phyloP scores from a whole-genome alignment of 148 eudicot species.

The Dysphania ambrosioides region DNA sequence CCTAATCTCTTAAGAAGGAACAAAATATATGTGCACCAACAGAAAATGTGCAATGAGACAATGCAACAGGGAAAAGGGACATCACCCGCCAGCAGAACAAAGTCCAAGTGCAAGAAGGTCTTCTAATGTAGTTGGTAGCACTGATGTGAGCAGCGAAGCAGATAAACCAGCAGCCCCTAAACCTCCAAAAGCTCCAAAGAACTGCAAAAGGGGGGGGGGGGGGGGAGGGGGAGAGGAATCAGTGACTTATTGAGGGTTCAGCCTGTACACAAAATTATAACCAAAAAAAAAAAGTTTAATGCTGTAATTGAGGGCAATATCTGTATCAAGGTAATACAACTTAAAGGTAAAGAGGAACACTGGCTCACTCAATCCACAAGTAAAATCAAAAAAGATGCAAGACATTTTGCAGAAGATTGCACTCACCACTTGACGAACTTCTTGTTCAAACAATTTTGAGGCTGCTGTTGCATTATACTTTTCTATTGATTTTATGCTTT shows the following conservation, averaged over 20 bases:
- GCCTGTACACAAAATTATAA: not conserved
- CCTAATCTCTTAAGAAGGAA: not conserved
- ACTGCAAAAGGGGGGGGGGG: slow-evolving; percentile 37
- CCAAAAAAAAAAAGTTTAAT: not conserved
- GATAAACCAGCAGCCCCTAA: slow-evolving; percentile 92
- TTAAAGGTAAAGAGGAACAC: not conserved
- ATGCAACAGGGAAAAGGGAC: slow-evolving; percentile 11
- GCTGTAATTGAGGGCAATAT: not conserved
- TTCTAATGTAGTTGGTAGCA: slow-evolving; percentile 81
- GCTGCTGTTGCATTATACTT: slow-evolving; percentile 69
- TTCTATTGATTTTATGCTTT: slow-evolving; percentile 49
- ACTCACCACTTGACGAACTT: slow-evolving; percentile 88
- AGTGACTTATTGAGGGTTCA: not conserved
- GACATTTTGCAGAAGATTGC: not conserved
- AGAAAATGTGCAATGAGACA: not conserved
- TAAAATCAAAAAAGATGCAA: not conserved
- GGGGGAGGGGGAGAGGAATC: not conserved
- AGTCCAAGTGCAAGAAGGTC: slow-evolving; percentile 98
- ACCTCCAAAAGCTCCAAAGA: slow-evolving; percentile 91
- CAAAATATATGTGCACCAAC: not conserved
- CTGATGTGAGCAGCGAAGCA: slow-evolving; percentile 94
- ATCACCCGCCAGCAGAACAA: slow-evolving; percentile 97
- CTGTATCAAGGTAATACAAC: not conserved
- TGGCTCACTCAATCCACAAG: not conserved
- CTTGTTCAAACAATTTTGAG: slow-evolving; percentile 79